Base-by-base conservation (phyloP, 306 rosid genomes). In the Boehmeria nivea region DNA sequence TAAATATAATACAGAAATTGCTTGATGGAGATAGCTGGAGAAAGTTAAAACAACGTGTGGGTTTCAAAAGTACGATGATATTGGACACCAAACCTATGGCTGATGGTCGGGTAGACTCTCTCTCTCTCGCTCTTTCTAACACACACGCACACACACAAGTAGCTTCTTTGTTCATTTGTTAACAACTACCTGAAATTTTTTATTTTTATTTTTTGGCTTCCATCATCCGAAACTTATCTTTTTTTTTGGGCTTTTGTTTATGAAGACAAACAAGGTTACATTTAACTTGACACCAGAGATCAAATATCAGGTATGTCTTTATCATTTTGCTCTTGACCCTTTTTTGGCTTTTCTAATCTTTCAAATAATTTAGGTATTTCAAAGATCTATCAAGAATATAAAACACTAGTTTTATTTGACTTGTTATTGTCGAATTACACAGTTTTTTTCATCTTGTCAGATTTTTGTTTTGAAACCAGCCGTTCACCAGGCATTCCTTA, bases 401-500 rank as follows among this genome's bases (percentile, higher is more conserved):
- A n/a, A n/a, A n/a, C n/a, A 13, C 19, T 54, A 25, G 24, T 18
- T 24, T 22, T 19, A 25, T 6, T 54, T 34, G 17, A 19, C 16
- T 23, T 33, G 23, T 54, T 31, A 12, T 19, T 54, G 8, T 25
- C 7, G 36, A 21, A 40, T 22, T 18, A 40, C 42, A 22, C 18
- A 39, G n/a, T 57, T 19, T 6, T 57, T 43, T 36, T 48, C 20
- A 9, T 65, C 63, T 60, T 44, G 73, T 64, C 85, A 91, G 99
- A 91, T 91, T 71, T 91, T 91, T 72, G 76, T 86, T 61, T 78
- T 87, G 63, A 91, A 91, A 75, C 99, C 96, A 68, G 96, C 99
- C 27, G 96, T 91, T 70, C 99, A 83, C 59, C 84, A 68, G 74
- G 96, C 96, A 47, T 91, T 82, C 78, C 81, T 84, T 73, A 77